phyloP scores from a whole-genome alignment of 177 flowering plant genomes.

The Telopea speciosissima region DNA sequence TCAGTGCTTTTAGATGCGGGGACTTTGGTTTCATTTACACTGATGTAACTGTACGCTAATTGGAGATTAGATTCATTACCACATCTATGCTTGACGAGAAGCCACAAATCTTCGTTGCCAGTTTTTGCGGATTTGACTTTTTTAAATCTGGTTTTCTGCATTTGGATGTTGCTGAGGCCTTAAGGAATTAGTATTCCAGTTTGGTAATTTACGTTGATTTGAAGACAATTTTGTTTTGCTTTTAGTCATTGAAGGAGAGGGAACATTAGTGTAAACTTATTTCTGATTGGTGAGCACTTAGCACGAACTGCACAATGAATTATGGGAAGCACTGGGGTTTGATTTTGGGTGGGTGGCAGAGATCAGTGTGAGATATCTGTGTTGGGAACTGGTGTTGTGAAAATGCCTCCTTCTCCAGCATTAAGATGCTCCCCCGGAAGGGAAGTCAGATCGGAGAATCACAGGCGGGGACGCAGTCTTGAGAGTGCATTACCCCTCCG shows the following conservation, averaged over 20 bases:
- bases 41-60: neutral
- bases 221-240: neutral
- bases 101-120: neutral
- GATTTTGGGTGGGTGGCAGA: conserved; percentile 12
- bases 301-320: conserved; percentile 1
- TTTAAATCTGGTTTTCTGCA: neutral
- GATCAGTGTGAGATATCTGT: conserved; percentile 13
- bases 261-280: neutral
- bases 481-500: conserved; percentile 49
- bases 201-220: neutral
- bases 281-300: neutral
- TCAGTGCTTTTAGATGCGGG: neutral
- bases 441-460: conserved; percentile 43
- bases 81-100: neutral
- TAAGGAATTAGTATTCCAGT: neutral
- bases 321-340: conserved; percentile 7
- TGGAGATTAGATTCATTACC: conserved; percentile 1
- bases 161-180: neutral
- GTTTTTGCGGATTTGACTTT: neutral
- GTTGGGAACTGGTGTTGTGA: conserved; percentile 12
- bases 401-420: conserved; percentile 87
- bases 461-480: conserved; percentile 75
- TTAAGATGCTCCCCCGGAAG: conserved; percentile 61
- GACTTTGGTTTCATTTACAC: neutral
- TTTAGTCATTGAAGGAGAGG: neutral